Base-by-base conservation (phyloP, 169 alveolate genomes). In the Eimeria zaria region DNA sequence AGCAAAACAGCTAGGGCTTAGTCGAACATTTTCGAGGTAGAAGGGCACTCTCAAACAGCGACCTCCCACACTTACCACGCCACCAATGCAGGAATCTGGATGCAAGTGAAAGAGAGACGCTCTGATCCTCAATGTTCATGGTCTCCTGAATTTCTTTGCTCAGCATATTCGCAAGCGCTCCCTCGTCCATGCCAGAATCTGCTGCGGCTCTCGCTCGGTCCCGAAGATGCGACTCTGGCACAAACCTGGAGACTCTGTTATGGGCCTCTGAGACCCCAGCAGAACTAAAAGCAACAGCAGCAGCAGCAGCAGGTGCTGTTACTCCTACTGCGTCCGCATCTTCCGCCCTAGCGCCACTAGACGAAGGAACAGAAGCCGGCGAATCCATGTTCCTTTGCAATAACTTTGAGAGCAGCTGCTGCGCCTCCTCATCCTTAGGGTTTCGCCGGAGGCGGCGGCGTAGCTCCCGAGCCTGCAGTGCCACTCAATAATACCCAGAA, bases 91-190 rank as follows among this genome's bases (percentile, higher is more conserved):
- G 58, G 44, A 83, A 88, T 62, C 76, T 91, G 1, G 81, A 39
- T 0, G 96, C 96, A 24, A 91, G 84, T 4, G 73, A 67, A n/a
- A 53, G 18, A 44, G 96, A 81, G 36, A 91, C 64, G 62, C 16
- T 62, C 14, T 78, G 69, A 39, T 91, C 96, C 2, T 60, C 83
- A 36, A 91, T 76, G 69, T 81, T 58, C 6, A 91, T 71, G 18
- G 96, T 91, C n/a, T 91, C 96, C 96, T 74, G 88, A 16, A 91
- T 76, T 60, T 91, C 96, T 53, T 46, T 76, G 91, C 96, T 91
- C 55, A 91, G 84, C 96, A 74, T 81, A 36, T 53, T 83, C 27
- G 83, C 71, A 24, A 91, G 96, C 69, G 93, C 73, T 33, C 93
- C 83, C 8, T 69, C 81, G 93, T 87, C 93, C 5, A 87, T 53